These are phyloP conservation scores for Diaporthe sp. DNA, from an alignment of 2,329 filamentous ascomycete genomes.

Conservation along the genomic window DNA sequence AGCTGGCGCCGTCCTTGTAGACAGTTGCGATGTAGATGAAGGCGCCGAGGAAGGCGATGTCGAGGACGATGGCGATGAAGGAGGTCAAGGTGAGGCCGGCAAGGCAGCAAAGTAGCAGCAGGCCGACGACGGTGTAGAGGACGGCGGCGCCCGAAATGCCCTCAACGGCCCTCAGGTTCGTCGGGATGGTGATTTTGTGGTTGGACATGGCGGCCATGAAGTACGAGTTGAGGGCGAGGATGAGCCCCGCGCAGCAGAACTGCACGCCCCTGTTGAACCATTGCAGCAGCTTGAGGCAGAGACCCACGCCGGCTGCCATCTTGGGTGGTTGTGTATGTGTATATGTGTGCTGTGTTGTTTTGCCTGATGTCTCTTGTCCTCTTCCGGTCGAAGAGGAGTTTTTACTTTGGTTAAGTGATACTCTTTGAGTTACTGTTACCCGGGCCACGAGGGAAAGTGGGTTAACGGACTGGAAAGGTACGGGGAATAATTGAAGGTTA, in stretches of 20 bases:
- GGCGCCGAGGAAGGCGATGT: constrained; percentile 80
- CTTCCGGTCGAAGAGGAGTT: neutral
- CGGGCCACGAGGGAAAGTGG: neutral
- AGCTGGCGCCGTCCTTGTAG: constrained; percentile 77
- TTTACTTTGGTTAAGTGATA: neutral
- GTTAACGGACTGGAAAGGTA: neutral
- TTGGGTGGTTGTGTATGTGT: neutral
- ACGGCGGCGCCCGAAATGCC: constrained; percentile 83
- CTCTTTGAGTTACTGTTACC: neutral
- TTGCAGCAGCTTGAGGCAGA: constrained; percentile 77
- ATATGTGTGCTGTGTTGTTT: neutral
- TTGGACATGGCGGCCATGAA: constrained; percentile 82
- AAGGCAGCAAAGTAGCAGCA: constrained; percentile 83
- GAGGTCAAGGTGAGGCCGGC: constrained; percentile 82
- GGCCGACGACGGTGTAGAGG: constrained; percentile 80
- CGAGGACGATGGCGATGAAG: constrained; percentile 79
- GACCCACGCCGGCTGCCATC: constrained; percentile 71
- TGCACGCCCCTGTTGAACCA: constrained; percentile 81
- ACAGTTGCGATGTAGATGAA: constrained; percentile 88
- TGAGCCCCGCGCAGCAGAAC: constrained; percentile 79
- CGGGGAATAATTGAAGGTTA: constrained; percentile 20
- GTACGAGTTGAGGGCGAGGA: constrained; percentile 87
- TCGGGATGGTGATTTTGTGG: constrained; percentile 74
- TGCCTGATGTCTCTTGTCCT: neutral
- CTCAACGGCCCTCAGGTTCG: constrained; percentile 79